phyloP scores from a whole-genome alignment of 2,329 filamentous ascomycete species.

The Colletotrichum sublineola region DNA sequence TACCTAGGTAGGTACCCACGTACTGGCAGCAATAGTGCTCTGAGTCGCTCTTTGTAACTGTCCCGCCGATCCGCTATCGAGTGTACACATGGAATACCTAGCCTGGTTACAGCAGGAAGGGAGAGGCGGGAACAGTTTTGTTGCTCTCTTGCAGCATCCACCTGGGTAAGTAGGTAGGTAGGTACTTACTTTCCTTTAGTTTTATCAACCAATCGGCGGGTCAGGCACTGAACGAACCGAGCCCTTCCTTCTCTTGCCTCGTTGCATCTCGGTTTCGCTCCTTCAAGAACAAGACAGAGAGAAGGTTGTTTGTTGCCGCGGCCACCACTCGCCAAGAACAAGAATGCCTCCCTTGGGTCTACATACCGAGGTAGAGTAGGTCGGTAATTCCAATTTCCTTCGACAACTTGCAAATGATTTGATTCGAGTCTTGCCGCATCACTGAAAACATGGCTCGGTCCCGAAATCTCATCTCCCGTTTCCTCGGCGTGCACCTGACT shows the following conservation, averaged over 20 bases:
- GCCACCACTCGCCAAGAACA: not conserved
- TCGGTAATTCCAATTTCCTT: slow-evolving; percentile 4
- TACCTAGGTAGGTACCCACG: too few species aligned
- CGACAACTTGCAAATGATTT: not conserved
- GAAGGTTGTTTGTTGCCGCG: not conserved
- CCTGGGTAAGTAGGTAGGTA: too few species aligned
- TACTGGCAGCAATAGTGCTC: too few species aligned
- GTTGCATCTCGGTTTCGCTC: not conserved
- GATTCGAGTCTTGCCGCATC: slow-evolving; percentile 14
- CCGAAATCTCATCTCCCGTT: not conserved
- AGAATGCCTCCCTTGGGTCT: too few species aligned
- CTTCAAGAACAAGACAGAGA: not conserved
- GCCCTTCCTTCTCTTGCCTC: not conserved
- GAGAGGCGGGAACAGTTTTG: not conserved
- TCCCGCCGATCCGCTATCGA: not conserved
- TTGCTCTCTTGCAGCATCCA: not conserved
- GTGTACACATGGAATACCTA: not conserved
- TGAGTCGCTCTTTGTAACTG: not conserved
- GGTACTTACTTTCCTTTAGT: too few species aligned
- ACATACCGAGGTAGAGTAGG: too few species aligned
- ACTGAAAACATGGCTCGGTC: slow-evolving; percentile 5
- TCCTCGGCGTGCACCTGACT: not conserved
- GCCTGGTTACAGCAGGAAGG: not conserved
- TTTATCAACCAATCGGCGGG: too few species aligned
- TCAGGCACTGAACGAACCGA: not conserved